Evolutionary conservation across 768 basidiomycete species (phyloP).

Genomic region (Pleurotus cornucopiae): DNA sequence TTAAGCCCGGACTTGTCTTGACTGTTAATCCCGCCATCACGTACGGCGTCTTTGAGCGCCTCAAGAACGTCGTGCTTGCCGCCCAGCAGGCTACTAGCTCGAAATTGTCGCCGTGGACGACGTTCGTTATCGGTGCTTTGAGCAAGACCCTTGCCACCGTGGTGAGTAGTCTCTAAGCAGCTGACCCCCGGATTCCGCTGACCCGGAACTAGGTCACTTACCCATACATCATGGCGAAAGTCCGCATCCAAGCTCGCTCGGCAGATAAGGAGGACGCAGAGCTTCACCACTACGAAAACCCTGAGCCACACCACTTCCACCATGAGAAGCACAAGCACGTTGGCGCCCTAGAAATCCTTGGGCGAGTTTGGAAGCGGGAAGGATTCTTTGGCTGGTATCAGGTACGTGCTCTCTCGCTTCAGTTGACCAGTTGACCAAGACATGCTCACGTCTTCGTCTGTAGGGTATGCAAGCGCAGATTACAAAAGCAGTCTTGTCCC

Average conservation of each 20-base stretch:
- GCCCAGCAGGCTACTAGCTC: conserved; percentile 41
- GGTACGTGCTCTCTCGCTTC: conserved; percentile 37
- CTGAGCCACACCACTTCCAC: conserved; percentile 29
- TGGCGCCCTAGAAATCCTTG: conserved; percentile 77
- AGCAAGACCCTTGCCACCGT: conserved; percentile 96
- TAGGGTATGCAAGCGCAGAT: conserved; percentile 98
- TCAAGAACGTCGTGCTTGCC: conserved; percentile 70
- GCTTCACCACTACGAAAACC: conserved; percentile 34
- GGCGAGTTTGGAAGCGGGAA: conserved; percentile 65
- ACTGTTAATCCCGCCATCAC: conserved; percentile 98
- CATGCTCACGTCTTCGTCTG: not conserved
- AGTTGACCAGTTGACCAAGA: no score
- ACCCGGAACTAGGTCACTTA: conserved; percentile 69
- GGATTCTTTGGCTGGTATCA: conserved; percentile 95
- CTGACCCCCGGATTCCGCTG: not conserved
- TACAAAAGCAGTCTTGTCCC: conserved; percentile 90
- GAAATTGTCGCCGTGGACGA: conserved; percentile 73
- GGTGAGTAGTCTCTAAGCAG: conserved; percentile 41
- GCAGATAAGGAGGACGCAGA: conserved; percentile 48
- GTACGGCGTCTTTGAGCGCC: conserved; percentile 89
- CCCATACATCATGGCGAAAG: conserved; percentile 96
- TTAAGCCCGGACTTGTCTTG: conserved; percentile 90
- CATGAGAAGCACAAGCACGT: conserved; percentile 47
- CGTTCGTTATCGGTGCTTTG: conserved; percentile 85
- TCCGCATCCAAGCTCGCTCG: conserved; percentile 85